Conservation (phyloP, 352 stramenopile species). For the Phytophthora foliorum region DNA sequence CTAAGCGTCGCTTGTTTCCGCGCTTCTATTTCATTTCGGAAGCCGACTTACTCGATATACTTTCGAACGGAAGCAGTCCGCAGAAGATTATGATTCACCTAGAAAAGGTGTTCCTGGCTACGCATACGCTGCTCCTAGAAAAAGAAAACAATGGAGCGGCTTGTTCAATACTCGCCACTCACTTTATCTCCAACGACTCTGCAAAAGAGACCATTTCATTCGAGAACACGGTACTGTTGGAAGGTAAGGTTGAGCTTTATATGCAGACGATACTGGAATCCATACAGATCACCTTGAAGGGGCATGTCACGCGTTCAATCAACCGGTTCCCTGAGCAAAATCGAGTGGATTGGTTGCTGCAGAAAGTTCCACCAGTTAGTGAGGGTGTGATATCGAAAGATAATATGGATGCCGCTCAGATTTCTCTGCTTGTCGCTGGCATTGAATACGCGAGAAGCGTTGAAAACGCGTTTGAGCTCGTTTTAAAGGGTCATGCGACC, state of each 20-base stretch:
- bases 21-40: slow-evolving; percentile 97
- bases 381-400: slow-evolving; percentile 38
- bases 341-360: slow-evolving; percentile 95
- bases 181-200: slow-evolving; percentile 93
- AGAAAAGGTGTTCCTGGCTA: slow-evolving; percentile 90
- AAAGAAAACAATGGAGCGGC: slow-evolving; percentile 25
- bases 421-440: slow-evolving; percentile 91
- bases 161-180: slow-evolving; percentile 70
- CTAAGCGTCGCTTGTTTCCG: slow-evolving; percentile 93
- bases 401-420: slow-evolving; percentile 92
- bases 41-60: slow-evolving; percentile 94
- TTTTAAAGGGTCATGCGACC: slow-evolving; percentile 77
- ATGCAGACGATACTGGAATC: slow-evolving; percentile 93
- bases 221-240: slow-evolving; percentile 86
- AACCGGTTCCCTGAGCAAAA: slow-evolving; percentile 90
- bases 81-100: slow-evolving; percentile 92
- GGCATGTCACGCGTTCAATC: slow-evolving; percentile 90
- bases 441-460: slow-evolving; percentile 93
- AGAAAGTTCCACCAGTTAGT: slow-evolving; percentile 53
- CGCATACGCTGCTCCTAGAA: slow-evolving; percentile 70
- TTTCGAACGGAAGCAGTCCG: slow-evolving; percentile 93
- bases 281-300: slow-evolving; percentile 92
- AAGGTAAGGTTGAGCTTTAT: slow-evolving; percentile 97
- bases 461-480: slow-evolving; percentile 74
- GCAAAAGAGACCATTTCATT: slow-evolving; percentile 93